Evolutionary conservation across 208 protist species (phyloP).

Genomic region (Leishmania mexicana): DNA sequence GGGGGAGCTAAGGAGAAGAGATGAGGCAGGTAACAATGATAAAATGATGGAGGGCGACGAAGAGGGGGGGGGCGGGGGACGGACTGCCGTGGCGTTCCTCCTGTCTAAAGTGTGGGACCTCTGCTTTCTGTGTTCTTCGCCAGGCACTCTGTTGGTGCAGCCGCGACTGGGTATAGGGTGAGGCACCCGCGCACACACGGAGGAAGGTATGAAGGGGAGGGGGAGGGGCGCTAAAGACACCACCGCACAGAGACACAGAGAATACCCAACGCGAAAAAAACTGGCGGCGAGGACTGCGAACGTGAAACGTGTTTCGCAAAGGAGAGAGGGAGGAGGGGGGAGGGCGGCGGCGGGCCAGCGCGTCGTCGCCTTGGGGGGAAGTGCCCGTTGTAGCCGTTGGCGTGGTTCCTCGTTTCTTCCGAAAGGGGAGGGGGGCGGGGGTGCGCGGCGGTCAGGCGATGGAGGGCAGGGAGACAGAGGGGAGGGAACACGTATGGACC

Average conservation of each 20-base stretch:
- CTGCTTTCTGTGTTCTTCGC: neutral
- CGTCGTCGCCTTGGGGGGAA: neutral
- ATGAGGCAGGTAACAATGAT: no score
- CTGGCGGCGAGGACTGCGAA: neutral
- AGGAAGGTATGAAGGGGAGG: neutral
- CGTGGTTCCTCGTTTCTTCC: neutral
- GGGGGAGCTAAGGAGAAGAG: neutral
- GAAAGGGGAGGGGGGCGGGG: neutral
- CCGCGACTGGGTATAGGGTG: neutral
- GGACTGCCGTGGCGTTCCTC: neutral
- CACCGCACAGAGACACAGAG: neutral
- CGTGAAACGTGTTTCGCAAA: neutral
- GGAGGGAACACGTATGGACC: neutral
- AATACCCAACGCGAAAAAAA: no score
- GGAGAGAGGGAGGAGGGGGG: neutral
- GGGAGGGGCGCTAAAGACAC: neutral
- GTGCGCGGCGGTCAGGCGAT: neutral
- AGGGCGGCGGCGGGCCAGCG: no score
- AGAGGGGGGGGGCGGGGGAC: neutral
- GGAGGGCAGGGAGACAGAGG: neutral
- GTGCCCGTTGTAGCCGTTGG: neutral
- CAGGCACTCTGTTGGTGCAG: neutral
- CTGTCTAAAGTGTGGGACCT: neutral
- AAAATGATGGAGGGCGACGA: neutral
- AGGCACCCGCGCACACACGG: neutral